Base-by-base conservation (phyloP, 441 rosid genomes). In the Eutrema salsugineum region DNA sequence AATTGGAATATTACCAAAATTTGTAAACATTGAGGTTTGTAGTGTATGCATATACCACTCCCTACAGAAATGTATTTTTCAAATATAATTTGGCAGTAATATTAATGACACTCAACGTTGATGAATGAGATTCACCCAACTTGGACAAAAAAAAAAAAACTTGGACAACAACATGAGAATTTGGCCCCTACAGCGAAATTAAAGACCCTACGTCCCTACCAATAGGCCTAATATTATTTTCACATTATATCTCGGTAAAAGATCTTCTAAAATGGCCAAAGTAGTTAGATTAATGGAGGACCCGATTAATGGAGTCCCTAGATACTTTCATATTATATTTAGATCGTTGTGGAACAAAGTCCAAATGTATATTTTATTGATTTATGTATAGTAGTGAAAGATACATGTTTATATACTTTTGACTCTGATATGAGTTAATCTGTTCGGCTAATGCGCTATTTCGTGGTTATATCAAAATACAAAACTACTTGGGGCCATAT, bases 71-170 rank as follows among this genome's bases (percentile, higher is more conserved):
- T 32, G 16, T 22, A 55, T 24, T 2, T 24, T 3, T 24, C 27
- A 24, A 24, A 24, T 4, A 24, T 48, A 59, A 28, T 59, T 44
- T 60, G 40, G 16, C 35, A 40, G 27, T 59, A 22, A 22, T 33
- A 64, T 48, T 48, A 64, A 66, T 15, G 40, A 40, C 35, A 53
- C 28, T 47, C 46, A 38, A 24, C 19, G 17, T 22, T 20, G 67
- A 9, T 74, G 63, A 67, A 74, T 60, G 68, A 60, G 73, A 35
- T 67, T 74, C 63, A 67, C 68, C 73, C 63, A 74, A 67, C 73
- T 17, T 66, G 39, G 77, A 66, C 77, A 66, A 58, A n/a, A n/a
- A n/a, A n/a, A n/a, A n/a, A n/a, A n/a, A n/a, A 74, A 67, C 73
- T 17, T 66, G 39, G 77, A 66, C 77, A 66, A 58, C 17, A 56